Evolutionary conservation across 1,139 yeast species (phyloP).

Genomic region (Groenewaldozyma sp.): DNA sequence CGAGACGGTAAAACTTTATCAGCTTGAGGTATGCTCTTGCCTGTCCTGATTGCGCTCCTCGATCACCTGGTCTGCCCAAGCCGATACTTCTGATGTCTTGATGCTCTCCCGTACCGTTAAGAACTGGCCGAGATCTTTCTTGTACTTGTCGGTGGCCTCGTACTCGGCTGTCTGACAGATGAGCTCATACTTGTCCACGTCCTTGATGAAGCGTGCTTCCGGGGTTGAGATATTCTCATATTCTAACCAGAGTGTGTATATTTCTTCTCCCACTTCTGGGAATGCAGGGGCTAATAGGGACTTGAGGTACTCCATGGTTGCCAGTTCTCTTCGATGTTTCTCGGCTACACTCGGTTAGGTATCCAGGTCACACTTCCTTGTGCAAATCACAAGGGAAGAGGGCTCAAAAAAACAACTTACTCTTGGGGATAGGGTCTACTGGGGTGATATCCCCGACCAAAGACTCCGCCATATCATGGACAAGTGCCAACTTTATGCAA

Average conservation of each 20-base stretch:
- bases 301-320: slow-evolving; percentile 60
- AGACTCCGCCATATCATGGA: slow-evolving; percentile 92
- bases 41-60: slow-evolving; percentile 45
- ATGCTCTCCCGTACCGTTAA: slow-evolving; percentile 54
- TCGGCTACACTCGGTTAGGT: slow-evolving; percentile 28
- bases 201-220: slow-evolving; percentile 88
- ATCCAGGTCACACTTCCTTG: not conserved
- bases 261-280: slow-evolving; percentile 51
- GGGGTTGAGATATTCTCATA: slow-evolving; percentile 74
- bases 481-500: slow-evolving; percentile 79
- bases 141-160: slow-evolving; percentile 51
- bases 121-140: slow-evolving; percentile 57
- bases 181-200: slow-evolving; percentile 90
- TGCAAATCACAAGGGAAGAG: too few relatives aligned
- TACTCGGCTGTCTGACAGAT: slow-evolving; percentile 86
- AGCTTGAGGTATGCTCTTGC: slow-evolving; percentile 16
- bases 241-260: slow-evolving; percentile 74
- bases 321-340: slow-evolving; percentile 75
- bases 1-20: not conserved
- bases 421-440: slow-evolving; percentile 56
- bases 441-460: slow-evolving; percentile 96
- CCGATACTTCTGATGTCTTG: slow-evolving; percentile 61
- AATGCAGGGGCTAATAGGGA: slow-evolving; percentile 58
- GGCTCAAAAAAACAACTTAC: too few relatives aligned
- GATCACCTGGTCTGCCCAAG: slow-evolving; percentile 61